A percentile compares a stretch with the other conserved stretches of the same genome.
phyloP scores from a whole-genome alignment of 1,284 basidiomycete genomes.

The Tilletia walkeri region DNA sequence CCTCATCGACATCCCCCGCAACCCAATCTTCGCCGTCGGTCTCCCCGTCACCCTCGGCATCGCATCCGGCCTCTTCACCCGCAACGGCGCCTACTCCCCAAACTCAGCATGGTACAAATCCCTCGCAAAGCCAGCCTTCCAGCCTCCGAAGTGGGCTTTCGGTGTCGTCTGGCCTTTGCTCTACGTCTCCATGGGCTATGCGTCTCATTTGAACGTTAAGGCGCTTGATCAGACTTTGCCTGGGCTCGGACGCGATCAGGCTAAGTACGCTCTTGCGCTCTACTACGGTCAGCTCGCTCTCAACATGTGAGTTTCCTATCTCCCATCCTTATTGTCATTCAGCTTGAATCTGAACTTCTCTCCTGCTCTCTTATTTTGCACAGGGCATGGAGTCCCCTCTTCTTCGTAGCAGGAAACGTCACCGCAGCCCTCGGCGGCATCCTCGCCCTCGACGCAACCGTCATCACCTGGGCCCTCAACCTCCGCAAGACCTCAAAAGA shows the following conservation, averaged over 20 bases:
- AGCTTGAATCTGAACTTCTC: background rate
- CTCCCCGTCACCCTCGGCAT: conserved; percentile 39
- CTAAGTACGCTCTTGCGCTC: conserved; percentile 64
- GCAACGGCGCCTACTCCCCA: conserved; percentile 19
- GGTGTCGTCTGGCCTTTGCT: conserved; percentile 64
- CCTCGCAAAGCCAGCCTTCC: conserved; percentile 40
- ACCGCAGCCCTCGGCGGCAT: conserved; percentile 65
- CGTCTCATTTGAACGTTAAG: conserved; percentile 64
- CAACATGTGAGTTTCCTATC: conserved; percentile 57
- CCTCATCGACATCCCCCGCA: conserved; percentile 34
- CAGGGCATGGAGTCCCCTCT: conserved; percentile 68
- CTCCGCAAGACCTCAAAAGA: conserved; percentile 51
- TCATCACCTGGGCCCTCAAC: conserved; percentile 58
- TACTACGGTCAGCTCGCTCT: conserved; percentile 72
- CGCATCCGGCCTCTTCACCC: conserved; percentile 28
- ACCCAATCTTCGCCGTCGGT: conserved; percentile 49
- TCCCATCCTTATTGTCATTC: background rate
- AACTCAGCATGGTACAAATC: conserved; percentile 42
- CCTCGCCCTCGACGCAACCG: conserved; percentile 64
- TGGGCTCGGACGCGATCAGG: conserved; percentile 57
- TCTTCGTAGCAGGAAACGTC: conserved; percentile 63
- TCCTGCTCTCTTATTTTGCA: conserved; percentile 32
- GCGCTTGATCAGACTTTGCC: conserved; percentile 48
- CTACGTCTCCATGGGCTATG: conserved; percentile 67
- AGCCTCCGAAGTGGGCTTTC: conserved; percentile 35